These are phyloP conservation scores for Diaporthe amygdali DNA, from an alignment of 2,329 filamentous ascomycete genomes.

Conservation along the genomic window DNA sequence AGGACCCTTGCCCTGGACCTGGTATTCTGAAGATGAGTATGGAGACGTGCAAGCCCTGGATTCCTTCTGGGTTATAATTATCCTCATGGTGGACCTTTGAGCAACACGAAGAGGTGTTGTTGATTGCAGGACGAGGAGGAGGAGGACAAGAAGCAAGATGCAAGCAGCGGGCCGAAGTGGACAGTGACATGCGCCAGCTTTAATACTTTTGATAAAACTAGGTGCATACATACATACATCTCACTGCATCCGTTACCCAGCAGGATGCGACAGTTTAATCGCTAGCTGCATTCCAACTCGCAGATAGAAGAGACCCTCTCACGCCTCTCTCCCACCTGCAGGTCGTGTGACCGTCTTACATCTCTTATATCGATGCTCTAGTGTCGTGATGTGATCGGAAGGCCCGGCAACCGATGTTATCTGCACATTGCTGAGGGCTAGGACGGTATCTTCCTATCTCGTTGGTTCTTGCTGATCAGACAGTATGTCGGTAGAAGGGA, in stretches of 20 bases:
- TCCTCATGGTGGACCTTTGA: conserved; percentile 13
- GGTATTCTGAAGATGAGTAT: conserved; percentile 6
- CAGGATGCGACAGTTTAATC: not conserved
- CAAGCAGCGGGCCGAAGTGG: not conserved
- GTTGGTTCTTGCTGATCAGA: not conserved
- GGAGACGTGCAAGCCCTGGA: conserved; percentile 14
- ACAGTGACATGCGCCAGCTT: conserved; percentile 2
- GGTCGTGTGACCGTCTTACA: not conserved
- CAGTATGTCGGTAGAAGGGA: not conserved
- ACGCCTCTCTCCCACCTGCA: not conserved
- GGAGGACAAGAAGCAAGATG: not conserved
- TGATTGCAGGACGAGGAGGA: not conserved
- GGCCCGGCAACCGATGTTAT: conserved; percentile 1
- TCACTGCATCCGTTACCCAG: not conserved
- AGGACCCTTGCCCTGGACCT: conserved; percentile 8
- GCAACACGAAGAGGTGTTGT: not conserved
- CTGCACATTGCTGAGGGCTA: not conserved
- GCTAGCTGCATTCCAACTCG: conserved; percentile 4
- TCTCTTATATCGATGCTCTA: not conserved
- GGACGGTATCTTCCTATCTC: not conserved
- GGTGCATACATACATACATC: not conserved
- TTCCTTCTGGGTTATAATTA: conserved; percentile 14
- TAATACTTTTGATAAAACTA: not conserved
- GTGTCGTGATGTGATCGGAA: not conserved
- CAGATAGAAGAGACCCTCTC: not conserved